These are phyloP conservation scores for Scytalidium lignicola DNA, from an alignment of 2,329 filamentous ascomycete species.

Conservation along the genomic window DNA sequence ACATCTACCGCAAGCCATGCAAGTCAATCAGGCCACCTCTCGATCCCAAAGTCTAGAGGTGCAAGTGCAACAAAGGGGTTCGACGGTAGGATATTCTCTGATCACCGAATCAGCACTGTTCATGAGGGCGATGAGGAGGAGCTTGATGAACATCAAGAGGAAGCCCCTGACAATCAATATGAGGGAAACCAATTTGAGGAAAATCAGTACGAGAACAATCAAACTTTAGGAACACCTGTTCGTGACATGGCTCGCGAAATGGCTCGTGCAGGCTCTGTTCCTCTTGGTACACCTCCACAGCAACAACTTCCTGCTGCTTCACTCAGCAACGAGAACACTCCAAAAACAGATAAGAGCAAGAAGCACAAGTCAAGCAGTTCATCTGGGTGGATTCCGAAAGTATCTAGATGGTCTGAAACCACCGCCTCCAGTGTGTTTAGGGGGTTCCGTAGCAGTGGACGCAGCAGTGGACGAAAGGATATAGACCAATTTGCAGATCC, in stretches of 20 bases:
- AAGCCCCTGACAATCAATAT: conserved; percentile 36
- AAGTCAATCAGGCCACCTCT: conserved; percentile 72
- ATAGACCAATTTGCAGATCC: conserved; percentile 44
- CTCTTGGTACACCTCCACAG: conserved; percentile 55
- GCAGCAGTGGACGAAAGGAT: conserved; percentile 53
- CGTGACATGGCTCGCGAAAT: conserved; percentile 48
- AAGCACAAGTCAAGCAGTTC: conserved; percentile 87
- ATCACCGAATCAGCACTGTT: conserved; percentile 86
- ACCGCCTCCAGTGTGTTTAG: conserved; percentile 83
- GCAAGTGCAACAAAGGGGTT: conserved; percentile 31
- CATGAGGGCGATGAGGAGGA: conserved; percentile 73
- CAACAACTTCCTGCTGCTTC: conserved; percentile 31
- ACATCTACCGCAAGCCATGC: conserved; percentile 68
- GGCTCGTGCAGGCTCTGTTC: conserved; percentile 47
- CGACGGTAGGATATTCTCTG: conserved; percentile 51
- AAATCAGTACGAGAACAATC: conserved; percentile 53
- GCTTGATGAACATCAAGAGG: conserved; percentile 39
- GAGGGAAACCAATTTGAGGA: conserved; percentile 35
- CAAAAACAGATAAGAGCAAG: conserved; percentile 67
- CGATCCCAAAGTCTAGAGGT: conserved; percentile 50
- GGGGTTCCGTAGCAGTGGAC: conserved; percentile 64
- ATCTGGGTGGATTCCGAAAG: conserved; percentile 78
- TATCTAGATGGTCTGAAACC: conserved; percentile 96
- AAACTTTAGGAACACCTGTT: conserved; percentile 56
- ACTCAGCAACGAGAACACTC: conserved; percentile 76